Evolutionary conservation across 257 asterid genomes (phyloP), one percentile per base, ranked within the genome.

Genomic region (Jacaranda copaia): DNA sequence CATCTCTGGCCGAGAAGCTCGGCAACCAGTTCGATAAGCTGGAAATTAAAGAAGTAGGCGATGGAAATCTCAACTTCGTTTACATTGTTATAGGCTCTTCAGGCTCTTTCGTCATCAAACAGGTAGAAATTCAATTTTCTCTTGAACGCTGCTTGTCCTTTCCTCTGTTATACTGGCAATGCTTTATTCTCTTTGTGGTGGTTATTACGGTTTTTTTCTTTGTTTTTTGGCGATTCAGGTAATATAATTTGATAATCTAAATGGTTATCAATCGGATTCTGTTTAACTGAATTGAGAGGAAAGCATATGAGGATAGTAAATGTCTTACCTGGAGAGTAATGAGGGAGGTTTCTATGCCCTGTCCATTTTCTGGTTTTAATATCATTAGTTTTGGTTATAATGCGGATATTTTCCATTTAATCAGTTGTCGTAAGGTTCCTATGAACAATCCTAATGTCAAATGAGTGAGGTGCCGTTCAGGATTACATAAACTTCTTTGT

Each of bases 51-150:
- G 99, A 96, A 87, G 97, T 96, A 1, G 99, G 99, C 55, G 99
- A 96, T 76, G 99, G 99, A 70, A 96, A 96, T 85, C 96, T 96
- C 83, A 96, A 96, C 85, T 96, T 91, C 64, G 99, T 96, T 20
- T 96, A 84, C 79, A 92, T 96, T 74, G 93, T 93, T 61, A 46
- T 63, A 36, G 76, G 90, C 35, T 81, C 87, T 0, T 80, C 85
- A 5, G 98, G 97, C 16, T 91, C 98, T 5, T 4, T 89, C 19
- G 97, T 96, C 79, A 72, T 96, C 96, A 96, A 96, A 77, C 99
- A 96, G 97, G 99, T 93, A 16, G 13, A 2, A 18, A 65, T 1
- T 55, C 45, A 53, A 60, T 68, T 72, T 46, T 40, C 49, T 43
- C 32, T 14, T 40, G 57, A 1, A 42, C 8, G n/a, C 4, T 9